Evolutionary conservation across 2,329 filamentous ascomycete species (phyloP), one percentile per base, ranked within the genome.

Genomic region (Pseudopyrenochaeta lycopersici): DNA sequence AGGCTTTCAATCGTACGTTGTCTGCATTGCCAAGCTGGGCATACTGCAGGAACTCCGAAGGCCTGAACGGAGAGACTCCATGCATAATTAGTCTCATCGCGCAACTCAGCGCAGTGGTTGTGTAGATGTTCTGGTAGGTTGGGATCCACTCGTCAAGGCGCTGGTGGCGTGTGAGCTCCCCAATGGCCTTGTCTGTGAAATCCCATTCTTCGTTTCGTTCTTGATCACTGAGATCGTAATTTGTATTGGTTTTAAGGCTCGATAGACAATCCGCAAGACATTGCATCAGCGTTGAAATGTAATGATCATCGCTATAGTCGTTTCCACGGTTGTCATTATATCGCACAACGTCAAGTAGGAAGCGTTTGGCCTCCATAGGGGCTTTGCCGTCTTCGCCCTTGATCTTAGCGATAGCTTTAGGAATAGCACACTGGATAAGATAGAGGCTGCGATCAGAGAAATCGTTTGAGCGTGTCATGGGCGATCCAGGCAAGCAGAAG

Each of bases 291-390:
- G 84, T 90, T 7, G 92, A 88, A 48, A 99, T 86, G 71, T 97
- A 99, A 67, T 91, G 88, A 58, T 93, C 89, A 68, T 99, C 96
- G 4, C 93, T 97, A 70, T 87, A 96, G 44, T 88, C 80, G 66
- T 99, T 99, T 55, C 90, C 89, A 2, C 90, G 88, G 71, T 99
- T 99, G 76, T 99, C 93, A 71, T 99, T 99, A 78, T 92, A 94
- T 43, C 90, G 89, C 30, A 99, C 81, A 70, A 96, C 90, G 64
- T 97, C 92, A 18, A 96, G 85, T 42, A 99, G 85, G 73, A 97
- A 96, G 33, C 86, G 85, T 52, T 93, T 90, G 4, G 92, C 92
- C 46, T 88, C 82, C 68, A 89, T 82, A 0, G 94, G 93, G 48
- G 92, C 93, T 66, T 87, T 89, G 32, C 92, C 90, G 49, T 88